Conservation (phyloP, 2,329 filamentous ascomycete genomes). For the Drechslerella dactyloides region DNA sequence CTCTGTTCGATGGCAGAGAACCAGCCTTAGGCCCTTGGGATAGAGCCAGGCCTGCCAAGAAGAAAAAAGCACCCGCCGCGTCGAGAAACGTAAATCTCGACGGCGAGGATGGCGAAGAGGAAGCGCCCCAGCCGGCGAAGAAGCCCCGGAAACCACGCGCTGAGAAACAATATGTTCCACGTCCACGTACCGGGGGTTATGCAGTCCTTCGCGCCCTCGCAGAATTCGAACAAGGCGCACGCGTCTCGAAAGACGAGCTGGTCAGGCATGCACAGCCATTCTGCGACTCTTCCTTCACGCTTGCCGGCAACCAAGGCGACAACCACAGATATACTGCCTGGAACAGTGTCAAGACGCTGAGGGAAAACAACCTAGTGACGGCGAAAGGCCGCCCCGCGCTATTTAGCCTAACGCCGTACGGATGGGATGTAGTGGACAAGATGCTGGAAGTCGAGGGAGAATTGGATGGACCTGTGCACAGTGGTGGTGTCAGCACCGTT, state of each 20-base stretch:
- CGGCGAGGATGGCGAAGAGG: conserved; percentile 58
- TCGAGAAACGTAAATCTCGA: not conserved
- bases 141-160: conserved; percentile 64
- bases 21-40: conserved; percentile 36
- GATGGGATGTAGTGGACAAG: conserved; percentile 74
- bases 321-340: conserved; percentile 74
- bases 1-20: conserved; percentile 39
- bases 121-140: conserved; percentile 60
- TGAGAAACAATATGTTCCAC: conserved; percentile 73
- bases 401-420: conserved; percentile 76
- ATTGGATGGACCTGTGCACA: conserved; percentile 10
- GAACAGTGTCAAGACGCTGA: conserved; percentile 79
- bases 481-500: conserved; percentile 7
- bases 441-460: conserved; percentile 62
- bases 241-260: conserved; percentile 71
- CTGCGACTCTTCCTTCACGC: conserved; percentile 75
- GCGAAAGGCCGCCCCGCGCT: conserved; percentile 72
- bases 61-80: conserved; percentile 2
- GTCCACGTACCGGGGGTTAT: conserved; percentile 75
- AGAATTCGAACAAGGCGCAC: conserved; percentile 64
- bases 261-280: conserved; percentile 73
- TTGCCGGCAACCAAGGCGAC: conserved; percentile 70
- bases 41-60: conserved; percentile 24
- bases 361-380: conserved; percentile 75
- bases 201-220: conserved; percentile 72